A percentile compares a stretch with the other conserved stretches of the same genome.
These are phyloP conservation scores for Pythium graminicola DNA, from an alignment of 352 stramenopile genomes.

Conservation along the genomic window DNA sequence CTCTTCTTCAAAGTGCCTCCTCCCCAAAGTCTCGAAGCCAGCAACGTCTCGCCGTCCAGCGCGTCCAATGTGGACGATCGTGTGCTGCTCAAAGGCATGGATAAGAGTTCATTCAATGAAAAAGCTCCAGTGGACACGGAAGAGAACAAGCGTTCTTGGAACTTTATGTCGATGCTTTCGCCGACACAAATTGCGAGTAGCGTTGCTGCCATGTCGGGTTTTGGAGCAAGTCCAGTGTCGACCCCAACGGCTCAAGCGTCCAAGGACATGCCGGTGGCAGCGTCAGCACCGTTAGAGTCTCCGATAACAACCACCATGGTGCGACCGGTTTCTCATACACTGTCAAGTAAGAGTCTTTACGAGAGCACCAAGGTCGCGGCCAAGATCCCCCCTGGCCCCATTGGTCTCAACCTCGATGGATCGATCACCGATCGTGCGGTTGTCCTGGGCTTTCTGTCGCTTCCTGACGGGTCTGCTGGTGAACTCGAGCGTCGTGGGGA, in stretches of 20 bases:
- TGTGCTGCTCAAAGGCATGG: conserved; percentile 23
- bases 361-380: conserved; percentile 24
- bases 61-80: conserved; percentile 13
- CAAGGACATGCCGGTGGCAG: not conserved
- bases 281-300: not conserved
- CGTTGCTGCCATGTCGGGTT: conserved; percentile 14
- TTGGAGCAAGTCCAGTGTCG: not conserved
- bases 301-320: not conserved
- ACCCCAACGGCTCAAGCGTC: not conserved
- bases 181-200: conserved; percentile 15
- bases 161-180: conserved; percentile 20
- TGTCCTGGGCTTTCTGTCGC: conserved; percentile 54
- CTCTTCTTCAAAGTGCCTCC: conserved; percentile 41
- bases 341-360: conserved; percentile 9
- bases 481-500: conserved; percentile 46
- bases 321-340: conserved; percentile 19
- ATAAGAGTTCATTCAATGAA: conserved; percentile 22
- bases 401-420: conserved; percentile 63
- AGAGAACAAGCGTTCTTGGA: conserved; percentile 12
- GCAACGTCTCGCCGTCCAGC: conserved; percentile 8
- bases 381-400: conserved; percentile 44
- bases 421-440: conserved; percentile 39
- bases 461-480: conserved; percentile 48
- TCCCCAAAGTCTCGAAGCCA: not conserved
- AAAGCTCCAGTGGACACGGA: not conserved